Conservation (phyloP, 2,329 filamentous ascomycete species). For the Aureobasidium sp. region DNA sequence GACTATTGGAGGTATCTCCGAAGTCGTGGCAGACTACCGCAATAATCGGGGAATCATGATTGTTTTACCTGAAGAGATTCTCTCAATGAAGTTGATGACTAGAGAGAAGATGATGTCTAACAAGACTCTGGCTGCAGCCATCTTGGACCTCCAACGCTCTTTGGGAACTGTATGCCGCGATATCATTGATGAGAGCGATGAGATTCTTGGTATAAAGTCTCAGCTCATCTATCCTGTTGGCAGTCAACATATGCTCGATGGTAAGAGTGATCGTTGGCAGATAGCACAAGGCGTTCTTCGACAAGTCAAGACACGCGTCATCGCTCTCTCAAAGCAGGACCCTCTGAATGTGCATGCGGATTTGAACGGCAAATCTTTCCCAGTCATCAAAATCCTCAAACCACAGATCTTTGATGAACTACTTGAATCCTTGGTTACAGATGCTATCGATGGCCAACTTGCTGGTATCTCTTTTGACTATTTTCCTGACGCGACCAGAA, state of each 20-base stretch:
- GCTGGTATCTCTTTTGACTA: neutral
- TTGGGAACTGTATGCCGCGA: slow-evolving; percentile 46
- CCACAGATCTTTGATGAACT: slow-evolving; percentile 17
- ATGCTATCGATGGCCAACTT: slow-evolving; percentile 24
- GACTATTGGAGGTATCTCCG: neutral
- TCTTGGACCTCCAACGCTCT: slow-evolving; percentile 46
- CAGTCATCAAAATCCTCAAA: slow-evolving; percentile 40
- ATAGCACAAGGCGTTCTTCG: slow-evolving; percentile 28
- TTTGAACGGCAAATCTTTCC: slow-evolving; percentile 36
- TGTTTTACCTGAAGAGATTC: slow-evolving; percentile 52
- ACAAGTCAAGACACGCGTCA: slow-evolving; percentile 21
- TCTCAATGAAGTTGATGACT: slow-evolving; percentile 57
- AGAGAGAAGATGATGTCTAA: slow-evolving; percentile 47
- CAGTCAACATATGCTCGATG: slow-evolving; percentile 30
- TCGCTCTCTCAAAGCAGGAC: slow-evolving; percentile 25
- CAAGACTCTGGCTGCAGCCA: slow-evolving; percentile 32
- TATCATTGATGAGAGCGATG: slow-evolving; percentile 53
- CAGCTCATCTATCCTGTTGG: slow-evolving; percentile 39
- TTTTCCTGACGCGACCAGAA: neutral
- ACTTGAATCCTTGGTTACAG: slow-evolving; percentile 19
- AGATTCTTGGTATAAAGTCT: slow-evolving; percentile 32
- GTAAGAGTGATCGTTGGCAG: slow-evolving; percentile 33
- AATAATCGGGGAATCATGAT: slow-evolving; percentile 44
- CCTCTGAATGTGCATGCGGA: too few relatives aligned
- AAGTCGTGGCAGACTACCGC: neutral